Evolutionary conservation across 2,329 filamentous ascomycete species (phyloP).

Genomic region (Penicillium paneum): DNA sequence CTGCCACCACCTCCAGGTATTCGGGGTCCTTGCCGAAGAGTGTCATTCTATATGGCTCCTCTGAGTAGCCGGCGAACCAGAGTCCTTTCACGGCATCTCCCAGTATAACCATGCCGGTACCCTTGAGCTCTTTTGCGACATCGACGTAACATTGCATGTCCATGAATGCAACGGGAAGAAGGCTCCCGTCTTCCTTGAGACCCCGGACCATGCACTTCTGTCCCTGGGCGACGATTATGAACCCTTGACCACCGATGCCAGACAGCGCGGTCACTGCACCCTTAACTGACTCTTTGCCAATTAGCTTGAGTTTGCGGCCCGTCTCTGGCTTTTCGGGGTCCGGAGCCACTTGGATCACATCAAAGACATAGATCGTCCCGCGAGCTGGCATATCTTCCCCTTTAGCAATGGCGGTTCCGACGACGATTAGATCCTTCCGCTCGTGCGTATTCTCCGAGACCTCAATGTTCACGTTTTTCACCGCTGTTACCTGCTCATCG

Average conservation of each 20-base stretch:
- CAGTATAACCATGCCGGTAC: constrained; percentile 81
- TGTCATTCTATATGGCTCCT: constrained; percentile 94
- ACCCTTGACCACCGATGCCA: constrained; percentile 79
- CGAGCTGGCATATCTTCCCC: constrained; percentile 87
- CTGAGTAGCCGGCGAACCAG: constrained; percentile 94
- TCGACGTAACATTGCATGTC: constrained; percentile 95
- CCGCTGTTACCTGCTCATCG: constrained; percentile 73
- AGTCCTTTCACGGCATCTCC: constrained; percentile 89
- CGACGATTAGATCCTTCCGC: constrained; percentile 73
- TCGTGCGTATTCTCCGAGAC: constrained; percentile 89
- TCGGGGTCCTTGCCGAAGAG: constrained; percentile 84
- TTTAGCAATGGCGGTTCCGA: constrained; percentile 80
- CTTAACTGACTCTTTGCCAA: constrained; percentile 86
- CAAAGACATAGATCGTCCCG: constrained; percentile 84
- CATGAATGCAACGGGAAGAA: constrained; percentile 93
- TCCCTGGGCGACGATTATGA: constrained; percentile 85
- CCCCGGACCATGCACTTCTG: constrained; percentile 97
- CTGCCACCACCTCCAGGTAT: constrained; percentile 71
- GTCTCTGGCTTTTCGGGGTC: constrained; percentile 83
- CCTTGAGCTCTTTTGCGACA: constrained; percentile 75
- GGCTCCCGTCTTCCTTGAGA: constrained; percentile 87
- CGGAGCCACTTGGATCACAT: constrained; percentile 87
- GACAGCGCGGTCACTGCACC: constrained; percentile 86
- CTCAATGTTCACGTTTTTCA: constrained; percentile 81
- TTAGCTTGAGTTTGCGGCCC: constrained; percentile 76